Conservation (phyloP, 2,329 filamentous ascomycete genomes). For the Fusarium nematophilum region DNA sequence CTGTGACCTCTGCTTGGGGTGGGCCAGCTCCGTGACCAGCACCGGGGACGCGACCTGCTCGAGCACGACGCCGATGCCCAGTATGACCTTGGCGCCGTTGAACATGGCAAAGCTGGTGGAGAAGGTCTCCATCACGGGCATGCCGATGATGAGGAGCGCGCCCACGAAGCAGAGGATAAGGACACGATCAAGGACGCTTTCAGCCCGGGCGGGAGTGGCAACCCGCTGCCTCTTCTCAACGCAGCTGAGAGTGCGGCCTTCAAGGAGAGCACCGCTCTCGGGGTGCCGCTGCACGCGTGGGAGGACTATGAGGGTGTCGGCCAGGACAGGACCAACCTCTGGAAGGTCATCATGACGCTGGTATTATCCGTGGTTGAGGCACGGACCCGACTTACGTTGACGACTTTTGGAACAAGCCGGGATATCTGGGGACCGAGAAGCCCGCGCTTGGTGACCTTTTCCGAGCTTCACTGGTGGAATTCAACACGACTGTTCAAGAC, state of each 20-base stretch:
- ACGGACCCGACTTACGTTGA: conserved; percentile 23
- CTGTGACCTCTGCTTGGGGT: too few species aligned
- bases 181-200: background rate
- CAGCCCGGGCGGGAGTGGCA: background rate
- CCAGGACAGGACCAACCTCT: background rate
- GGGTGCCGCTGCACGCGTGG: background rate
- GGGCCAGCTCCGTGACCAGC: too few species aligned
- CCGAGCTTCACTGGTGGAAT: conserved; percentile 2
- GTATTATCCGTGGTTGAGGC: background rate
- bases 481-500: background rate
- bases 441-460: conserved; percentile 20
- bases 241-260: background rate
- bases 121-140: conserved; percentile 32
- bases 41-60: too few species aligned
- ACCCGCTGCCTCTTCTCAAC: background rate
- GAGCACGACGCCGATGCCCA: conserved; percentile 20
- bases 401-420: conserved; percentile 33
- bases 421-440: conserved; percentile 25
- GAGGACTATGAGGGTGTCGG: conserved; percentile 1
- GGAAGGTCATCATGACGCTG: background rate
- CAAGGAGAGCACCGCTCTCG: background rate
- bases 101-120: conserved; percentile 21
- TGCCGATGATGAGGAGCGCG: conserved; percentile 33
- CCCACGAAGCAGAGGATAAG: too few species aligned
- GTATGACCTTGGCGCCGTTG: conserved; percentile 25